Evolutionary conservation across 768 basidiomycete genomes (phyloP).

Genomic region (Russula emetica): DNA sequence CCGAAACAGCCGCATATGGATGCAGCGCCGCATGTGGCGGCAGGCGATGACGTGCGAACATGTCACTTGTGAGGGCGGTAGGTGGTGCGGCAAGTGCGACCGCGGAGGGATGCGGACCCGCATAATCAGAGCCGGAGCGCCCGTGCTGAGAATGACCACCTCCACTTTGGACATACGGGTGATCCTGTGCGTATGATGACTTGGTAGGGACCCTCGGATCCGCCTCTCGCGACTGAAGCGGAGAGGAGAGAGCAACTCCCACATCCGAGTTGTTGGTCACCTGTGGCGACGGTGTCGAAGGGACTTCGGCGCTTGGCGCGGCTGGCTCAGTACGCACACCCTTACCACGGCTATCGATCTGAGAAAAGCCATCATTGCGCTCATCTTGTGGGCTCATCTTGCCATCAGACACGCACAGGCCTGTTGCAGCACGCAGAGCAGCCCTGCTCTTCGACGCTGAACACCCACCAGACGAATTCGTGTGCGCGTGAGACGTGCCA

Average conservation of each 20-base stretch:
- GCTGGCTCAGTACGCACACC: not conserved
- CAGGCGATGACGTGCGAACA: constrained; percentile 38
- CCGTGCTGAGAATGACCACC: constrained; percentile 28
- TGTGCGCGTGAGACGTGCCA: constrained; percentile 36
- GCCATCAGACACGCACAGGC: constrained; percentile 30
- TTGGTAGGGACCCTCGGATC: constrained; percentile 25
- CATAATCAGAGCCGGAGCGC: constrained; percentile 35
- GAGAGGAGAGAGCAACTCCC: constrained; percentile 45
- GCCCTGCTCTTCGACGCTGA: constrained; percentile 40
- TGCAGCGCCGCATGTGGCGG: constrained; percentile 32
- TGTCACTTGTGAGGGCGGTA: constrained; percentile 29
- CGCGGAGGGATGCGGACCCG: constrained; percentile 41
- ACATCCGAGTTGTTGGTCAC: constrained; percentile 32
- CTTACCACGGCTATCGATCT: constrained; percentile 18
- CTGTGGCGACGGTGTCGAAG: constrained; percentile 35
- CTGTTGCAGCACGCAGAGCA: constrained; percentile 36
- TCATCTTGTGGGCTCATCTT: constrained; percentile 20
- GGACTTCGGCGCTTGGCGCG: not conserved
- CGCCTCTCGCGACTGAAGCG: constrained; percentile 31
- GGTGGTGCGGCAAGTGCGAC: constrained; percentile 27
- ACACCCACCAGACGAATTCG: constrained; percentile 30
- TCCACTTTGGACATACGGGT: constrained; percentile 38
- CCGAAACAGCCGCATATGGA: constrained; percentile 22
- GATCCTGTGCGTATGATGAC: constrained; percentile 32
- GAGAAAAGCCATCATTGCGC: constrained; percentile 21